Evolutionary conservation across 2,329 filamentous ascomycete species (phyloP).

Genomic region (Grosmannia huntii): DNA sequence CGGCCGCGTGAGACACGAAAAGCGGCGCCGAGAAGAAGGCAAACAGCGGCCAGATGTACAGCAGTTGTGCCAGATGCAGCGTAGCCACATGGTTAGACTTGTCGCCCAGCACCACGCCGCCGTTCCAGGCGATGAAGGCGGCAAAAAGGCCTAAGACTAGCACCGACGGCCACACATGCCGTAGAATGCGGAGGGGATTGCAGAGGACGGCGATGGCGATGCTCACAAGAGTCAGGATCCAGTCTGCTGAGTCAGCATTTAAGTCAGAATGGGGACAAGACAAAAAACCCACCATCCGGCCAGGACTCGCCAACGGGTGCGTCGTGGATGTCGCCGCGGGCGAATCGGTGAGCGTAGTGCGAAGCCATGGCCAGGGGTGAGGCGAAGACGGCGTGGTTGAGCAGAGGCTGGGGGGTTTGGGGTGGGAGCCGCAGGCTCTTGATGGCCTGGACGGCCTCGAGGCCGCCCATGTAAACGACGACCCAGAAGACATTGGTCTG

Average conservation of each 20-base stretch:
- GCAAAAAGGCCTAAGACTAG: slow-evolving; percentile 54
- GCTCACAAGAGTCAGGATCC: slow-evolving; percentile 46
- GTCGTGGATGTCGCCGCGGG: slow-evolving; percentile 43
- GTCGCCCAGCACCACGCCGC: slow-evolving; percentile 85
- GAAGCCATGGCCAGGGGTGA: slow-evolving; percentile 22
- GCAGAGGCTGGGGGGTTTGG: background rate
- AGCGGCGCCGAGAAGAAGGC: slow-evolving; percentile 81
- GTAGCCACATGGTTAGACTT: slow-evolving; percentile 90
- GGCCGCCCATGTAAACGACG: slow-evolving; percentile 58
- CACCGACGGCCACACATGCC: slow-evolving; percentile 45
- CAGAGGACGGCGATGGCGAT: slow-evolving; percentile 43
- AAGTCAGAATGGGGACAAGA: too few species aligned
- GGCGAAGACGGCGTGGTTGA: slow-evolving; percentile 10
- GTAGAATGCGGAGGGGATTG: slow-evolving; percentile 33
- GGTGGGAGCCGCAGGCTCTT: slow-evolving; percentile 14
- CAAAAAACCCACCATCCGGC: slow-evolving; percentile 33
- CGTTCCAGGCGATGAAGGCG: slow-evolving; percentile 73
- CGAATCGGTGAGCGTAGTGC: slow-evolving; percentile 30
- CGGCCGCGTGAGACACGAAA: slow-evolving; percentile 26
- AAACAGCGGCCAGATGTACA: slow-evolving; percentile 89
- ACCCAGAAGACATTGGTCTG: slow-evolving; percentile 99
- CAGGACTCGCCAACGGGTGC: slow-evolving; percentile 31
- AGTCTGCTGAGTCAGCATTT: slow-evolving; percentile 27
- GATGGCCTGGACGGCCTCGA: slow-evolving; percentile 40
- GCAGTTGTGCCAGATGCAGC: slow-evolving; percentile 79